Conservation (phyloP, 257 asterid species). For the Leptodermis oblonga region DNA sequence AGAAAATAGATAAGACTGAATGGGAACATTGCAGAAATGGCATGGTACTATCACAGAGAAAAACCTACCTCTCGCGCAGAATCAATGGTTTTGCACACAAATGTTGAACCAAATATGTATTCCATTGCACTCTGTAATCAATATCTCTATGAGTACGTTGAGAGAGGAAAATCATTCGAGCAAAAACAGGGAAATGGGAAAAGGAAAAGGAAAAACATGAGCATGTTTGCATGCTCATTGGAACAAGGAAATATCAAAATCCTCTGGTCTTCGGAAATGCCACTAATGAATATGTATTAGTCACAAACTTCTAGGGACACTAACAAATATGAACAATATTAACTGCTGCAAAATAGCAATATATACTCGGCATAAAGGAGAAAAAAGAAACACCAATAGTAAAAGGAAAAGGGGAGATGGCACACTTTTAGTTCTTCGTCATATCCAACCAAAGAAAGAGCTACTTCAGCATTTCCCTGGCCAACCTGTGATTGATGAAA, state of each 20-base stretch:
- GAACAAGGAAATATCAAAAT: neutral
- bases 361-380: neutral
- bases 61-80: constrained; percentile 78
- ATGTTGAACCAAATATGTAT: constrained; percentile 90
- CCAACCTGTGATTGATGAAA: constrained; percentile 64
- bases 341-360: neutral
- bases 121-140: constrained; percentile 89
- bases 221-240: neutral
- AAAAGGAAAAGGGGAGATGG: constrained; percentile 18
- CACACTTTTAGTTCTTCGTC: constrained; percentile 78
- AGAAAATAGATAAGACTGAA: constrained; percentile 12
- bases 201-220: neutral
- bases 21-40: neutral
- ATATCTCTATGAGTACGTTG: neutral
- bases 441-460: constrained; percentile 90
- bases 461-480: constrained; percentile 90
- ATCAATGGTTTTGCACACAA: constrained; percentile 84
- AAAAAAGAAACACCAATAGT: neutral
- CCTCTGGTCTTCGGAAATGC: neutral
- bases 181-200: neutral
- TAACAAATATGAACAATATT: neutral
- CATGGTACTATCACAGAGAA: constrained; percentile 6
- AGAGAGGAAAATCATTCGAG: neutral
- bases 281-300: neutral
- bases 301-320: neutral